phyloP scores from a whole-genome alignment of 192 early-diverging fungal genomes.

The Backusella parvicylindrica region DNA sequence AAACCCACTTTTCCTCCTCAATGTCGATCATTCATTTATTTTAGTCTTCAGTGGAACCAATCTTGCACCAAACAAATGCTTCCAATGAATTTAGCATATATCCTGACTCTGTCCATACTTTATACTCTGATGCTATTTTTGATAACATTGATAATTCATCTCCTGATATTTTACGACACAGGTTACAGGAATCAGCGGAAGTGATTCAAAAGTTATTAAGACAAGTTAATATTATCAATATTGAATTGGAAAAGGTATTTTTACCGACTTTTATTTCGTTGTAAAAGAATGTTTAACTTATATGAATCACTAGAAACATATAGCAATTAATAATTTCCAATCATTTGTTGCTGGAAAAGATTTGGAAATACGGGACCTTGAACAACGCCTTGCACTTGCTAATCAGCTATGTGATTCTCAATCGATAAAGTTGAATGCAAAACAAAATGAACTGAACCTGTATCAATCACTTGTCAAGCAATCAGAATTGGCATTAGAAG shows the following conservation, averaged over 20 bases:
- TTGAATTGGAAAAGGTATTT: neutral
- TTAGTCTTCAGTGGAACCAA: neutral
- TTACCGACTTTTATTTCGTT: neutral
- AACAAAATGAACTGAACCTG: neutral
- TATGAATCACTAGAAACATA: neutral
- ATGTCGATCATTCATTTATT: neutral
- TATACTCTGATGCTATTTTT: neutral
- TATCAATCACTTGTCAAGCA: neutral
- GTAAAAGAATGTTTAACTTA: neutral
- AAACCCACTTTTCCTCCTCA: neutral
- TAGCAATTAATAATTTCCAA: slow-evolving; percentile 7
- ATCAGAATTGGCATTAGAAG: neutral
- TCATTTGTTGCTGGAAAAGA: slow-evolving; percentile 15
- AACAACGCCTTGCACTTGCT: neutral
- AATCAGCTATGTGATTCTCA: slow-evolving; percentile 2
- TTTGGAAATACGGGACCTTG: slow-evolving; percentile 19
- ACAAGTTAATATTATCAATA: neutral
- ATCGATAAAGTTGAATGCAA: neutral
- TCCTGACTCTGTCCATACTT: neutral
- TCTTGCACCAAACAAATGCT: neutral
- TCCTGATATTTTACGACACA: neutral
- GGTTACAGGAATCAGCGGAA: neutral
- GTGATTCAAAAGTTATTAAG: neutral
- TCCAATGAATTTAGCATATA: neutral
- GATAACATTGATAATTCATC: neutral